Evolutionary conservation across 2,329 filamentous ascomycete genomes (phyloP).

Genomic region (Pyricularia sp.): DNA sequence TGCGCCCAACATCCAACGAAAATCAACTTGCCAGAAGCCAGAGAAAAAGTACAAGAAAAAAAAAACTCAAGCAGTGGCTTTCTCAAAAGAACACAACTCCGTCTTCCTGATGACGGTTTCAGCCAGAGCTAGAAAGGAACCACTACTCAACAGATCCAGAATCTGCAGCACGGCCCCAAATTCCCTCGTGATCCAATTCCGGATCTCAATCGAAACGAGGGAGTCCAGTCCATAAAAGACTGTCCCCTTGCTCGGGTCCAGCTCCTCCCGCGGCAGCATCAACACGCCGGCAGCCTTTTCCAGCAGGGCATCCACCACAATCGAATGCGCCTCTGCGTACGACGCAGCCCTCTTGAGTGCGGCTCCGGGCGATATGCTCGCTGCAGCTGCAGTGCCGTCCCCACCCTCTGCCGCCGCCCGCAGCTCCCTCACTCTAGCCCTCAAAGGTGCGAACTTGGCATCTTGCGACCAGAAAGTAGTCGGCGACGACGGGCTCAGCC

Average conservation of each 20-base stretch:
- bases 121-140: slow-evolving; percentile 6
- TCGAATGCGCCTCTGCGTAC: slow-evolving; percentile 5
- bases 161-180: slow-evolving; percentile 8
- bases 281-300: slow-evolving; percentile 8
- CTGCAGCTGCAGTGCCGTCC: not conserved
- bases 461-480: slow-evolving; percentile 6
- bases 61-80: not conserved
- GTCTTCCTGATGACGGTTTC: slow-evolving; percentile 7
- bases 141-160: slow-evolving; percentile 8
- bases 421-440: not conserved
- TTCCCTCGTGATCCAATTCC: slow-evolving; percentile 9
- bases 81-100: slow-evolving; percentile 8
- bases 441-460: slow-evolving; percentile 4
- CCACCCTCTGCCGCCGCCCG: not conserved
- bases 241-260: slow-evolving; percentile 7
- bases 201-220: slow-evolving; percentile 9
- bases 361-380: slow-evolving; percentile 5
- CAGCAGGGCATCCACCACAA: slow-evolving; percentile 7
- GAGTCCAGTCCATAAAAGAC: slow-evolving; percentile 9
- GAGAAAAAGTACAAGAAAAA: not conserved
- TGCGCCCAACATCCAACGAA: no score
- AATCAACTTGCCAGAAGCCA: not conserved
- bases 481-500: not conserved
- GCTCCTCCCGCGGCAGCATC: slow-evolving; percentile 7
- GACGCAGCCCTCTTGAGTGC: slow-evolving; percentile 4